Conservation (phyloP, 1,284 basidiomycete species). For the Chondrostereum purpureum region DNA sequence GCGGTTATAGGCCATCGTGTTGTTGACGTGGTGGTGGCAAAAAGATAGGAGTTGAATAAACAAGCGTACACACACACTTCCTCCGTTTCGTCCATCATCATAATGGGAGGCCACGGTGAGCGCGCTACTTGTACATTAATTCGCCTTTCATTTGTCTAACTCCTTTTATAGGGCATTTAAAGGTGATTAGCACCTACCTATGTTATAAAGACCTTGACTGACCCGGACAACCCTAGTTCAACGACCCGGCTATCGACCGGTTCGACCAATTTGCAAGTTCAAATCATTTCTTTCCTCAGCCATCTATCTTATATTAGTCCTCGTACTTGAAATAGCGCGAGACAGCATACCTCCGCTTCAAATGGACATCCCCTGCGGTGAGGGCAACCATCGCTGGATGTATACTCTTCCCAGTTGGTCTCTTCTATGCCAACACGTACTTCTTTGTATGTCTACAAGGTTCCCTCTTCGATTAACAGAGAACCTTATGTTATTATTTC, state of each 20-base stretch:
- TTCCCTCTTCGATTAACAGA: no score
- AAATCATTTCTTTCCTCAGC: constrained; percentile 76
- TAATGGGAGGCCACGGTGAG: constrained; percentile 38
- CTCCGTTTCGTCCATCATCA: constrained; percentile 21
- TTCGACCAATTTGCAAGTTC: constrained; percentile 22
- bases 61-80: constrained; percentile 28
- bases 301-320: constrained; percentile 21
- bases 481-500: constrained; percentile 6
- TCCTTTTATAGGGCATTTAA: constrained; percentile 7
- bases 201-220: no score
- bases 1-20: constrained; percentile 71
- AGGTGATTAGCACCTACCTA: constrained; percentile 4
- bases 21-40: constrained; percentile 18
- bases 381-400: constrained; percentile 44
- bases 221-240: no score
- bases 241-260: constrained; percentile 9
- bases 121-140: constrained; percentile 30
- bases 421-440: constrained; percentile 31
- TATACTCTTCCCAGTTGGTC: constrained; percentile 38
- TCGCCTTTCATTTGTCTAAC: constrained; percentile 5
- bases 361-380: constrained; percentile 62
- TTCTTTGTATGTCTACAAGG: constrained; percentile 30
- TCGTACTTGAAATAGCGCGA: constrained; percentile 65
- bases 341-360: constrained; percentile 72
- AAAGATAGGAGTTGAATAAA: constrained; percentile 25